Evolutionary conservation across 805 yeast genomes (phyloP).

Genomic region (Wickerhamiella domercqiae): DNA sequence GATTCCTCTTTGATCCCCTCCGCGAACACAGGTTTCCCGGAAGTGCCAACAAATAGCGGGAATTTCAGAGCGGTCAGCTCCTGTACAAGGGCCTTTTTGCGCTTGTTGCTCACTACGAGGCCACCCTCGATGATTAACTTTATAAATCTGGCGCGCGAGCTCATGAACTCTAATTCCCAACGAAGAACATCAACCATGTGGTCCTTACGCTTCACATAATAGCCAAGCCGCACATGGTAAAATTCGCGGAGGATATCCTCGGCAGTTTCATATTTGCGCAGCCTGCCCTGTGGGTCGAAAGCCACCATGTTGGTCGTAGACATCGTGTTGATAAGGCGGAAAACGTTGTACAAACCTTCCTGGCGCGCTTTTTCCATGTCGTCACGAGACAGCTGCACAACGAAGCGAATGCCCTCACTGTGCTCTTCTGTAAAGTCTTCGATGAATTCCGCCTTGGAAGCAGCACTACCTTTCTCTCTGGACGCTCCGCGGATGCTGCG

Average conservation of each 20-base stretch:
- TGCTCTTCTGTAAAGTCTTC: constrained; percentile 94
- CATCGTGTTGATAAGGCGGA: constrained; percentile 56
- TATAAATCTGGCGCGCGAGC: constrained; percentile 80
- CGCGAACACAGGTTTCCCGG: constrained; percentile 46
- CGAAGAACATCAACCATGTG: constrained; percentile 50
- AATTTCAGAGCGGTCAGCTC: constrained; percentile 52
- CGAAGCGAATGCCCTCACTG: constrained; percentile 54
- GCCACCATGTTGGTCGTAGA: constrained; percentile 85
- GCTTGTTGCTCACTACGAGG: constrained; percentile 58
- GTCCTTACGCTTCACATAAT: constrained; percentile 83
- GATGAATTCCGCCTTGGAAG: constrained; percentile 44
- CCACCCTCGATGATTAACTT: constrained; percentile 72
- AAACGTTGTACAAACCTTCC: constrained; percentile 71
- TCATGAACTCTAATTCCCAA: constrained; percentile 56
- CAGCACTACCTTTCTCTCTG: constrained; percentile 49
- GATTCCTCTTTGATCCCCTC: constrained; percentile 29
- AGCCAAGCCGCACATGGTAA: constrained; percentile 73
- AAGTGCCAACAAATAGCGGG: constrained; percentile 47
- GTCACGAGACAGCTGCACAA: constrained; percentile 54
- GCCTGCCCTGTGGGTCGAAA: constrained; percentile 77
- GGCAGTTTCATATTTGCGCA: constrained; percentile 62
- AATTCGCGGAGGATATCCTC: constrained; percentile 72
- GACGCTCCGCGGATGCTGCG: constrained; percentile 35
- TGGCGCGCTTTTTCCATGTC: constrained; percentile 70
- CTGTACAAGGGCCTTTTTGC: constrained; percentile 45